Base-by-base conservation (phyloP, 129 eudicot genomes). In the Saposhnikovia divaricata region DNA sequence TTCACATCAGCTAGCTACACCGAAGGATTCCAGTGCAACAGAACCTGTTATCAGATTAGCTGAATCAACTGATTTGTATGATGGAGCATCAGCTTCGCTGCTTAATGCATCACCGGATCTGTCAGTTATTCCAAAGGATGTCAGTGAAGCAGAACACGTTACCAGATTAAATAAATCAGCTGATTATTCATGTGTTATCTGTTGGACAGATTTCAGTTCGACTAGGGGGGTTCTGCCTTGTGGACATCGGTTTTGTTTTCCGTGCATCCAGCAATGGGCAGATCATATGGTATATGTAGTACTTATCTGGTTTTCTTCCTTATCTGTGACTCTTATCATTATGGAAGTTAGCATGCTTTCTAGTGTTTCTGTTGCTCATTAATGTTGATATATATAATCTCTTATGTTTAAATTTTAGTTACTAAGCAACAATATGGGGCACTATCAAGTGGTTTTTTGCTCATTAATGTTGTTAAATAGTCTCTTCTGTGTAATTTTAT, bases 161-260 rank as follows among this genome's bases (percentile, higher is more conserved):
- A 80, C 85, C 23, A 81, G 38, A 88, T 71, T 57, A 71, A 25
- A 92, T 44, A 79, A 80, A 72, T 75, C 90, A 72, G 43, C 57
- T 34, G 92, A 85, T 28, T 68, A 92, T 76, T 92, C 99, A 55
- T 96, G 99, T 80, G 97, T 92, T 10, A 96, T 96, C 83, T 96
- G 99, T 76, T 91, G 91, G 95, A 92, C 98, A 42, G 92, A 89
- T 23, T 92, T 85, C 85, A 92, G 98, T 82, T 84, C 93, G 78
- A 87, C 87, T 19, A 88, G 99, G 80, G 99, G 99, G 61, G 91
- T 90, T 88, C 81, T 96, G 83, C 90, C 90, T 69, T 96, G 99
- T 92, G 99, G 99, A 75, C 99, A 96, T 84, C 91, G 98, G 21
- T 96, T 96, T 85, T 96, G 99, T 84, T 96, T 92, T 82, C 77